Evolutionary conservation across 169 alveolate species (phyloP), one percentile per base, ranked within the genome.

Genomic region (Theileria equi): DNA sequence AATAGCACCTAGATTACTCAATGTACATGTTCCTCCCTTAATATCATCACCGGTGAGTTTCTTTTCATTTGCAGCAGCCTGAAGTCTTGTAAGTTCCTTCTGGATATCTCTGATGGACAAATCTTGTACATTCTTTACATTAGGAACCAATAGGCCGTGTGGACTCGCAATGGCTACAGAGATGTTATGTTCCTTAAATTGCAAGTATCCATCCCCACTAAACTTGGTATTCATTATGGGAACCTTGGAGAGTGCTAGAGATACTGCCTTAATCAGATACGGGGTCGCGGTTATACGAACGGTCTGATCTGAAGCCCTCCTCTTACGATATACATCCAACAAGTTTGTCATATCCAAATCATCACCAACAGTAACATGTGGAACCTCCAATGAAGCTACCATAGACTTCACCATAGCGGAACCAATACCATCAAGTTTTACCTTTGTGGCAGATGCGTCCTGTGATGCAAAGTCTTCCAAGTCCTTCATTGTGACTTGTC

Each of bases 71-170:
- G 95, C 98, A 58, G 79, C 88, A 28, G 81, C 78, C 74, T 94
- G 93, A 19, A 96, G 77, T 8, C 84, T 53, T 31, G 32, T 31
- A 23, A 96, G 67, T 40, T 94, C 97, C 23, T 84, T 71, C 68
- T 93, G 95, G 28, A 96, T 92, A 63, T 94, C 91, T 23, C 93
- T 47, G 26, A 96, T 74, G 41, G 89, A 78, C 73, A 89, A 77
- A 53, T 90, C 88, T 62, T 94, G 88, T 19, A 93, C 97, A 76
- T 89, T 89, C 70, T 94, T 94, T 40, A 96, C 88, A 70, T 89
- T 92, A 10, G 99, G 99, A 21, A 94, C 98, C 40, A 93, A 86
- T 45, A 96, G 82, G 11, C 99, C 99, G 58, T 84, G 69, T 17
- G 94, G 92, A 5, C 96, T 85, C 60, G 93, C 97, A 44, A 96